These are phyloP conservation scores for Boletellus emodensis DNA, from an alignment of 768 basidiomycete genomes.

Conservation along the genomic window DNA sequence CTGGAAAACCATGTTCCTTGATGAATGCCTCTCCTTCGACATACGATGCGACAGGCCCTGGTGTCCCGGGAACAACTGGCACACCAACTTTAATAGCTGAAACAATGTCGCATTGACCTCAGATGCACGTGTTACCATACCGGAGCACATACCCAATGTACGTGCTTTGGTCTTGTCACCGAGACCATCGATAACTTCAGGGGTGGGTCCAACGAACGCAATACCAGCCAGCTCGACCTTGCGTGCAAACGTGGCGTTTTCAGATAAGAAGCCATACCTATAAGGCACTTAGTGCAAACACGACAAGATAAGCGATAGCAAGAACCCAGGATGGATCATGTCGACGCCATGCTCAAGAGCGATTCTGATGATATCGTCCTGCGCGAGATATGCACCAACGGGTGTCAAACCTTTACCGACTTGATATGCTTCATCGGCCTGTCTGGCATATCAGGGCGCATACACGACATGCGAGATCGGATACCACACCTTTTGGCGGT, in stretches of 20 bases:
- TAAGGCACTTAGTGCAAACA: constrained; percentile 3
- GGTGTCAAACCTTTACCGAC: constrained; percentile 96
- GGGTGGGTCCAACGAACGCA: constrained; percentile 93
- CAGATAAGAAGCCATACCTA: constrained; percentile 96
- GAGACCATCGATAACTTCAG: constrained; percentile 94
- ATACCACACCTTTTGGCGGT: constrained; percentile 88
- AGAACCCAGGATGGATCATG: constrained; percentile 98
- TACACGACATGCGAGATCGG: constrained; percentile 23
- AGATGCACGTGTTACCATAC: background rate
- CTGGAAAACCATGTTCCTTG: constrained; percentile 93
- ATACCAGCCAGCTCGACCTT: constrained; percentile 98
- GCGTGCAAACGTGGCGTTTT: constrained; percentile 94
- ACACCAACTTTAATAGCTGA: constrained; percentile 86
- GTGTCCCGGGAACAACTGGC: constrained; percentile 96
- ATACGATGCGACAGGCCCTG: constrained; percentile 84
- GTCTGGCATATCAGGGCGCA: constrained; percentile 16
- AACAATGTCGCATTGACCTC: constrained; percentile 4
- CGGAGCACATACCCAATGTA: constrained; percentile 56
- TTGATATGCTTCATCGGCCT: constrained; percentile 98
- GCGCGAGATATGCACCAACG: constrained; percentile 94
- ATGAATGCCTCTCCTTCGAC: constrained; percentile 84
- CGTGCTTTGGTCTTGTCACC: constrained; percentile 99
- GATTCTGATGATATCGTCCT: constrained; percentile 94
- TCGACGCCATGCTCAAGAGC: constrained; percentile 98
- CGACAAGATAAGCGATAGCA: background rate